Evolutionary conservation across 768 basidiomycete species (phyloP).

Genomic region (Amanita thiersii): DNA sequence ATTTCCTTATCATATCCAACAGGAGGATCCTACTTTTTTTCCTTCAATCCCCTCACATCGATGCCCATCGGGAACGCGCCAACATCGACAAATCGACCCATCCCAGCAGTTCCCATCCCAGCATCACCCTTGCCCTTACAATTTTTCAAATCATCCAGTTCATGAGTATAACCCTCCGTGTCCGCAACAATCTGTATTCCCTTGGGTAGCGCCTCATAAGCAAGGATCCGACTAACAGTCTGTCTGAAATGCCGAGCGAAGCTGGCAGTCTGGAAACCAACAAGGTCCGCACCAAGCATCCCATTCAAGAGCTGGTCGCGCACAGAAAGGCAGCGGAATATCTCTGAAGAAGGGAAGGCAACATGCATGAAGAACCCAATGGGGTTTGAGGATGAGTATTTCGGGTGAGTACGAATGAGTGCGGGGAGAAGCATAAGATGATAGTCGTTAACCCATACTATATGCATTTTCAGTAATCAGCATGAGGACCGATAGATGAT

Average conservation of each 20-base stretch:
- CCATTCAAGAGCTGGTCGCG: constrained; percentile 74
- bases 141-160: constrained; percentile 2
- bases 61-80: constrained; percentile 91
- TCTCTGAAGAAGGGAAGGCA: constrained; percentile 92
- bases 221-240: constrained; percentile 73
- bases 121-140: constrained; percentile 13
- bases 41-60: constrained; percentile 60
- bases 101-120: constrained; percentile 22
- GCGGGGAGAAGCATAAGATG: constrained; percentile 90
- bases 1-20: not conserved
- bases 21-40: constrained; percentile 43
- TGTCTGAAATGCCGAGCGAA: constrained; percentile 82
- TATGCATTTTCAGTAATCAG: not conserved
- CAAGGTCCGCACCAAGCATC: constrained; percentile 86
- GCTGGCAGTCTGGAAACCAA: constrained; percentile 87
- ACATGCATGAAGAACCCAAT: constrained; percentile 97
- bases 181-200: constrained; percentile 53
- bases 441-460: constrained; percentile 89
- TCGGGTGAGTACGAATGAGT: constrained; percentile 63
- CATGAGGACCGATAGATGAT: constrained; percentile 3
- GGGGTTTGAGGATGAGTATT: constrained; percentile 47
- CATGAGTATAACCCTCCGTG: constrained; percentile 19
- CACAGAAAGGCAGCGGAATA: constrained; percentile 85
- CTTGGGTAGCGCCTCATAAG: constrained; percentile 75
- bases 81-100: constrained; percentile 71